Conservation (phyloP, 1,139 yeast genomes). For the Lodderomyces parapsilosis region DNA sequence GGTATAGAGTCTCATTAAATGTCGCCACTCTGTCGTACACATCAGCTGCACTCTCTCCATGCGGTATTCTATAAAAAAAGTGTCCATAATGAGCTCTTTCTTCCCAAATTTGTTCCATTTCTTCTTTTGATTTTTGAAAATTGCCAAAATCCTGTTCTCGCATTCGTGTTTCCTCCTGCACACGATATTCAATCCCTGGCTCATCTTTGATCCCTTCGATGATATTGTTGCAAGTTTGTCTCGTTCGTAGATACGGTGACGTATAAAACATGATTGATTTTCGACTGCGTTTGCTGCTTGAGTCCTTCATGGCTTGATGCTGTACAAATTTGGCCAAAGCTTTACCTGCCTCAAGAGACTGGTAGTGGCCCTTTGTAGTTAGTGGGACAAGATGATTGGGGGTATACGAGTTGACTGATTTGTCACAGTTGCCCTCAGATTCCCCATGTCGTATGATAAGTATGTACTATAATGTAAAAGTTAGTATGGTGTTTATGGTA, state of each 20-base stretch:
- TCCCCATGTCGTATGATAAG: constrained; percentile 87
- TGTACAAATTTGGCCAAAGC: constrained; percentile 52
- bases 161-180: constrained; percentile 84
- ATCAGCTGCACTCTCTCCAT: constrained; percentile 95
- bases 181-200: constrained; percentile 48
- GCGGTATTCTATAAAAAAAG: constrained; percentile 85
- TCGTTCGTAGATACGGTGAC: constrained; percentile 78
- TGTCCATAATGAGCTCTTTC: constrained; percentile 90
- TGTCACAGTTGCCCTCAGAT: constrained; percentile 84
- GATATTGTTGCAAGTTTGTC: constrained; percentile 76
- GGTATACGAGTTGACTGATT: constrained; percentile 67
- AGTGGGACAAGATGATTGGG: constrained; percentile 79
- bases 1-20: constrained; percentile 79
- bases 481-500: neutral
- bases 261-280: constrained; percentile 61
- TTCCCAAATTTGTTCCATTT: constrained; percentile 75
- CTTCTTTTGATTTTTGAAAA: constrained; percentile 74
- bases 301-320: constrained; percentile 37
- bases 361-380: constrained; percentile 65
- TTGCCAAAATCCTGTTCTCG: constrained; percentile 95
- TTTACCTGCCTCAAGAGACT: constrained; percentile 68
- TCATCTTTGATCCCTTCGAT: constrained; percentile 56
- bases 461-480: constrained; percentile 47
- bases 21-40: constrained; percentile 89
- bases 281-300: constrained; percentile 18